Evolutionary conservation across 2,329 filamentous ascomycete species (phyloP), one percentile per base, ranked within the genome.

Genomic region (Epichloe typhina): DNA sequence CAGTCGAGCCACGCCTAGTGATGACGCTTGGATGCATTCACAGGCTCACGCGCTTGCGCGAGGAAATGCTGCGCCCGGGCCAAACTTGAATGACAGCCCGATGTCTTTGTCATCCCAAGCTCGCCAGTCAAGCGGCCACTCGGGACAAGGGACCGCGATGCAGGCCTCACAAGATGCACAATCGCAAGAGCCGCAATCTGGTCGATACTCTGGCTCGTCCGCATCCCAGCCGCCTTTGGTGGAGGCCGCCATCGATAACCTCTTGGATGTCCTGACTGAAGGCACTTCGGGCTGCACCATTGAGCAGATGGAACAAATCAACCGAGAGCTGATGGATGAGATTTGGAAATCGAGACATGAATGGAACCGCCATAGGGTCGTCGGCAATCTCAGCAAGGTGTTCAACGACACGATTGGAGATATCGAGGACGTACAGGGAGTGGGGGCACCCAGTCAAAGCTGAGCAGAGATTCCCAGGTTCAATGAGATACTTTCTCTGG

Each of bases 231-330:
- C 72, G 0, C 63, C 70, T 36, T 68, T 71, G 35, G 66, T 74
- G 33, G 72, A 76, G 12, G 61, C 61, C 0, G 72, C 77, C 33
- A 70, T 88, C 23, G 65, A 71, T 2, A 64, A 70, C 6, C 75
- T 94, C 50, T 74, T 88, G 51, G 64, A 73, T 0, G 72, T 80
- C 38, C 70, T 95, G 36, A 82, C 83, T 0, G 69, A 77, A 31
- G 73, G 75, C 43, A 91, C 86, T 2, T 83, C 80, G 19, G 88
- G 87, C 1, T 87, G 86, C 64, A 86, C 84, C 0, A 86, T 98
- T 49, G 93, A 98, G 69, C 91, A 98, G 66, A 72, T 98, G 19
- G 91, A 97, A 72, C 91, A 97, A 67, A 83, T 96, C 64, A 90
- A 90, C 64, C 84, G 89, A 7, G 82, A 84, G 57, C 72, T 97